Evolutionary conservation across 176 grass and related monocot genomes (phyloP).

Genomic region (Triticum monococcum): DNA sequence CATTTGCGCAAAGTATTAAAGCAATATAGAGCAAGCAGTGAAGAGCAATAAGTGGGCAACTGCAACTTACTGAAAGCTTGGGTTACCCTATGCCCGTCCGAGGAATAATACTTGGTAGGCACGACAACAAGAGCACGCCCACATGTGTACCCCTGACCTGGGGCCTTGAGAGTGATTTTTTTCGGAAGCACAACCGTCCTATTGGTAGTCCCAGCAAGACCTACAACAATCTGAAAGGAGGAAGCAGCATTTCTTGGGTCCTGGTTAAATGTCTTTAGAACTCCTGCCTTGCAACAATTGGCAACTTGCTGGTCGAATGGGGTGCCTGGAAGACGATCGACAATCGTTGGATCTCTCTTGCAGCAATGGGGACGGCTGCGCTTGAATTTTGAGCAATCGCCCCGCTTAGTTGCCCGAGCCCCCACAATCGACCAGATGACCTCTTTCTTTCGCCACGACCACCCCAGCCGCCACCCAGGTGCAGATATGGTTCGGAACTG

Average conservation of each 20-base stretch:
- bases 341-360: slow-evolving; percentile 58
- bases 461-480: slow-evolving; percentile 78
- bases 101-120: slow-evolving; percentile 47
- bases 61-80: slow-evolving; percentile 80
- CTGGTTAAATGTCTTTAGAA: slow-evolving; percentile 61
- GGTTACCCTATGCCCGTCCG: slow-evolving; percentile 59
- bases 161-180: slow-evolving; percentile 72
- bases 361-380: slow-evolving; percentile 51
- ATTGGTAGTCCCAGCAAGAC: slow-evolving; percentile 70
- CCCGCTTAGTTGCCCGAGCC: slow-evolving; percentile 70
- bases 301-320: slow-evolving; percentile 77
- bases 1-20: slow-evolving; percentile 15
- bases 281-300: slow-evolving; percentile 85
- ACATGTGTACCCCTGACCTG: slow-evolving; percentile 76
- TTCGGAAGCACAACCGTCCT: slow-evolving; percentile 62
- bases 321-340: slow-evolving; percentile 66
- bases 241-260: slow-evolving; percentile 64
- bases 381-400: slow-evolving; percentile 83
- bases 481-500: slow-evolving; percentile 69
- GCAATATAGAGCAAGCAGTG: slow-evolving; percentile 5
- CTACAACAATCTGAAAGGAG: slow-evolving; percentile 78
- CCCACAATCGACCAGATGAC: slow-evolving; percentile 88
- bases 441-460: slow-evolving; percentile 84
- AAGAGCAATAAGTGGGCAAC: slow-evolving; percentile 35
- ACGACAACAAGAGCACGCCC: slow-evolving; percentile 52